A percentile compares a stretch with the other conserved stretches of the same genome.
These are phyloP conservation scores for Colletotrichum navitas DNA, from an alignment of 2,329 filamentous ascomycete genomes.

Conservation along the genomic window DNA sequence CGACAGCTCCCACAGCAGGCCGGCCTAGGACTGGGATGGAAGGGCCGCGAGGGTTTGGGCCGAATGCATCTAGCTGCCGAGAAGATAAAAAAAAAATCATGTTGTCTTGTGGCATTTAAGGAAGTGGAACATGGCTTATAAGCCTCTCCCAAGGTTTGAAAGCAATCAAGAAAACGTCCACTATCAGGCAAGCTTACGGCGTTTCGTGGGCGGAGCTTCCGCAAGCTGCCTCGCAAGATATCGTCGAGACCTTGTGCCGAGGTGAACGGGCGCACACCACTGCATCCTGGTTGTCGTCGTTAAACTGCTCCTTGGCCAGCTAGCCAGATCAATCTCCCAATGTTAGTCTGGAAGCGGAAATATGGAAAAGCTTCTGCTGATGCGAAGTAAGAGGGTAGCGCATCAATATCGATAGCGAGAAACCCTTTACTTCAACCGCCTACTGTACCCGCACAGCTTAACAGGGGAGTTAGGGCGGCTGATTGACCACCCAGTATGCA, in stretches of 20 bases:
- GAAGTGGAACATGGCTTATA: background rate
- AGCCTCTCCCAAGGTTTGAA: constrained; percentile 6
- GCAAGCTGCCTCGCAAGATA: constrained; percentile 8
- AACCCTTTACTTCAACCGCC: background rate
- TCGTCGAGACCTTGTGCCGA: constrained; percentile 1
- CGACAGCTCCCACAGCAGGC: background rate
- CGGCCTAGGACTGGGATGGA: background rate
- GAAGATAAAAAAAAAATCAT: background rate
- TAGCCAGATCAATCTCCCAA: constrained; percentile 7
- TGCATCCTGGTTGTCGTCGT: constrained; percentile 26
- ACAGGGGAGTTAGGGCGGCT: constrained; percentile 19
- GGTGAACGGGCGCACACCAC: constrained; percentile 12
- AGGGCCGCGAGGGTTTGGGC: background rate
- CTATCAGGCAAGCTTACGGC: constrained; percentile 21
- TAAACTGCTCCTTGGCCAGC: constrained; percentile 15
- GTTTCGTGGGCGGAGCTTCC: constrained; percentile 27
- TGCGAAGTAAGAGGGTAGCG: background rate
- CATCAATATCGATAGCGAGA: background rate
- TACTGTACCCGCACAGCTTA: background rate
- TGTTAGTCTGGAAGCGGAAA: constrained; percentile 5
- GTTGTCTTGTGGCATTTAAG: background rate
- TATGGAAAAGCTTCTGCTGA: constrained; percentile 1
- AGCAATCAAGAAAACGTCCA: background rate
- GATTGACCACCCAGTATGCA: constrained; percentile 31
- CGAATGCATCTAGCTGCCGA: background rate